Base-by-base conservation (phyloP, 345 rosid genomes). In the Geranium rotundifolium region DNA sequence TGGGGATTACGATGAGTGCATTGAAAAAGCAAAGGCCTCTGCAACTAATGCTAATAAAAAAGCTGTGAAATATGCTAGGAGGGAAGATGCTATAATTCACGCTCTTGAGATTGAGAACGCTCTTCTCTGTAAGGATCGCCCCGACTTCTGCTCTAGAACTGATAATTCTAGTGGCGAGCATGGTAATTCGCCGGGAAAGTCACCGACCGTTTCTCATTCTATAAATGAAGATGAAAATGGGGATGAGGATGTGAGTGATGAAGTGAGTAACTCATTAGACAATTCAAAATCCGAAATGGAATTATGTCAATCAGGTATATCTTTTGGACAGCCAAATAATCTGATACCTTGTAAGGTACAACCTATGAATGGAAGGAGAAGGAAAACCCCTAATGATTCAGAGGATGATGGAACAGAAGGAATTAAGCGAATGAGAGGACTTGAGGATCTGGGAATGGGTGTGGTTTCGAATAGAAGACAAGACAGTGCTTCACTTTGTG, bases 341-440 rank as follows among this genome's bases (percentile, higher is more conserved):
- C 46, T 49, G 29, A 75, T 66, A 72, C 75, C 75, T 71, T 67
- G 71, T 54, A 88, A 81, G 79, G 74, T 71, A 74, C 86, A 73
- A 63, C 54, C 87, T 69, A 60, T 66, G 62, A 78, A 68, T 56
- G 84, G 69, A 65, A 83, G 75, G 84, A 86, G 95, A 71, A 88
- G 95, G 77, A 85, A 80, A 78, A 95, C 95, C 16, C 95, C 96
- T 17, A 95, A 88, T 77, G 97, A 88, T 75, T 95, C 95, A 0
- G 97, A 88, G 80, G 99, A 88, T 77, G 99, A 93, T 81, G 99
- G 99, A 68, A 82, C 79, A 50, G 97, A 82, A 81, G 90, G 96
- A 64, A 81, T 69, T 68, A 88, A 88, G 85, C 88, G 99, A 0
- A 95, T 95, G 99, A 88, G 90, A 84, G 99, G 97, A 61, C 96